Evolutionary conservation across 2,329 filamentous ascomycete species (phyloP).

Genomic region (Clonostachys rosea): DNA sequence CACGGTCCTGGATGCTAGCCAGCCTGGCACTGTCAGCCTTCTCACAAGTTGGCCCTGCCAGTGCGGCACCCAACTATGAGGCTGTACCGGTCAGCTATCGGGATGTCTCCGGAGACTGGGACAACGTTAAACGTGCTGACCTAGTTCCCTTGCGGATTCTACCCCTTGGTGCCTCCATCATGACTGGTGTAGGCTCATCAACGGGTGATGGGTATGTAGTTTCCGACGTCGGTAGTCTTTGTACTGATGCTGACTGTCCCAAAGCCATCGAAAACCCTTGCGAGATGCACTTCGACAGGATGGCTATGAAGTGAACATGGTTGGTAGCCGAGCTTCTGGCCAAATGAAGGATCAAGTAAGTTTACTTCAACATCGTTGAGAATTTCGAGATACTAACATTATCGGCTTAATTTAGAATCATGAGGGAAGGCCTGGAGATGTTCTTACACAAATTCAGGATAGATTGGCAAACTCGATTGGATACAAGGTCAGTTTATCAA

Average conservation of each 20-base stretch:
- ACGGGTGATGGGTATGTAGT: no score
- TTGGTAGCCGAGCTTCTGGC: constrained; percentile 30
- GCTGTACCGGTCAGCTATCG: no score
- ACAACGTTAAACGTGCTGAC: no score
- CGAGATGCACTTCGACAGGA: constrained; percentile 14
- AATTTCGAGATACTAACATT: neutral
- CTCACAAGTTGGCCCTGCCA: no score
- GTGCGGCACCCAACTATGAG: no score
- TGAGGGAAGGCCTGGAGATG: neutral
- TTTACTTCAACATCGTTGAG: neutral
- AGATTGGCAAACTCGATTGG: neutral
- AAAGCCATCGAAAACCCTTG: constrained; percentile 24
- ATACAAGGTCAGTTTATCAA: neutral
- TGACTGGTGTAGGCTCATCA: constrained; percentile 14
- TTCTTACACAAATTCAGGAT: neutral
- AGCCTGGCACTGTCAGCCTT: no score
- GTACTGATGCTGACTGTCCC: constrained; percentile 16
- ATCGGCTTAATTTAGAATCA: neutral
- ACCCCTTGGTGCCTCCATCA: constrained; percentile 27
- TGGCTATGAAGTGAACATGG: constrained; percentile 28
- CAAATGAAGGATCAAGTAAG: constrained; percentile 26
- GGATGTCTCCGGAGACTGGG: no score
- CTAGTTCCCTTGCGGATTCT: constrained; percentile 13
- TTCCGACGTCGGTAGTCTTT: constrained; percentile 7
- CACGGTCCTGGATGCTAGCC: no score